Percentiles rank a stretch among this genome's conserved stretches.
These are phyloP conservation scores for Gossypium davidsonii DNA, from an alignment of 441 rosid species.

Conservation along the genomic window DNA sequence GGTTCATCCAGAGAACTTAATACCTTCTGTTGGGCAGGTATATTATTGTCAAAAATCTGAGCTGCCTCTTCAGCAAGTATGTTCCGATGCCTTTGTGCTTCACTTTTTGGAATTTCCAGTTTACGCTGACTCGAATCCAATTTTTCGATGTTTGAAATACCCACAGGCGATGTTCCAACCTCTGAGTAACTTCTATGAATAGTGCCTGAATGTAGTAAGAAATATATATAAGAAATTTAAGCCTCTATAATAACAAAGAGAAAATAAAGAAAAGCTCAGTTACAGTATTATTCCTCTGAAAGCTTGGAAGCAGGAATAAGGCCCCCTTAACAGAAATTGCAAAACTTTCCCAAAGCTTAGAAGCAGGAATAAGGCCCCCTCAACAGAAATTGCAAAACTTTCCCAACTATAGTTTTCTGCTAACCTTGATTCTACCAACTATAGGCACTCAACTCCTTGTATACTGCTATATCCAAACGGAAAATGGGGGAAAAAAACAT, in stretches of 20 bases:
- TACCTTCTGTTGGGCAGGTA: slow-evolving; percentile 76
- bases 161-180: slow-evolving; percentile 32
- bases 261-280: not conserved
- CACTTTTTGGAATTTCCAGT: slow-evolving; percentile 69
- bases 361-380: not conserved
- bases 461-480: not conserved
- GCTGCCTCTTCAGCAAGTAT: slow-evolving; percentile 75
- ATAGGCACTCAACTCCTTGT: not conserved
- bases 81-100: slow-evolving; percentile 43
- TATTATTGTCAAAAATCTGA: slow-evolving; percentile 61
- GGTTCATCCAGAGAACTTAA: not conserved
- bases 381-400: not conserved
- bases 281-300: slow-evolving; percentile 1
- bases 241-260: slow-evolving; percentile 7
- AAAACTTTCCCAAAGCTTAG: not conserved
- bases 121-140: slow-evolving; percentile 40
- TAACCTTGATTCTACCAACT: not conserved
- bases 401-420: not conserved
- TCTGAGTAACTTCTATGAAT: slow-evolving; percentile 30
- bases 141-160: slow-evolving; percentile 29
- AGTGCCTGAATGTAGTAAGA: slow-evolving; percentile 28
- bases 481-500: slow-evolving; percentile 6
- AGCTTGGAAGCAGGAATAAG: not conserved
- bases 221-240: slow-evolving; percentile 9
- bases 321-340: not conserved